Percentiles rank a stretch among this genome's conserved stretches.
These are phyloP conservation scores for Chenopodium suecicum DNA, from an alignment of 148 eudicot species.

Conservation along the genomic window DNA sequence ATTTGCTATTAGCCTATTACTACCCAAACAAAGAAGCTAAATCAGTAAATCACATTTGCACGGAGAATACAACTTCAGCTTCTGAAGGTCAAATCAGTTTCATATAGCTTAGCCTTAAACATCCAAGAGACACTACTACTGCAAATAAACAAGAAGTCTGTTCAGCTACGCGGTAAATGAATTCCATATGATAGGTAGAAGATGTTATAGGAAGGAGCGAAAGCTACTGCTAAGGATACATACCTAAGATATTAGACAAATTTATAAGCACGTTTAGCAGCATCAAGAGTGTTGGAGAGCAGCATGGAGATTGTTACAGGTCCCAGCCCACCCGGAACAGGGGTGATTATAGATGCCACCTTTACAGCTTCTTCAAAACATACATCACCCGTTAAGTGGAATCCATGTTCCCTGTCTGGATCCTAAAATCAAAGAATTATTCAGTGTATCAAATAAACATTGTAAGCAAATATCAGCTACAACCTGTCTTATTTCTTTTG, in stretches of 20 bases:
- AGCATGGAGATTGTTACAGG: conserved; percentile 60
- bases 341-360: conserved; percentile 52
- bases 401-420: conserved; percentile 31
- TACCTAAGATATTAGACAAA: conserved; percentile 27
- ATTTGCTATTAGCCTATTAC: too few species aligned
- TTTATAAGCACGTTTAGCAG: conserved; percentile 45
- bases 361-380: conserved; percentile 54
- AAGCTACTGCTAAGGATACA: not conserved
- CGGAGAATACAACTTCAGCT: too few species aligned
- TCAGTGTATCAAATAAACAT: not conserved
- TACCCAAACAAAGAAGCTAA: too few species aligned
- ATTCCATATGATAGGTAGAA: not conserved
- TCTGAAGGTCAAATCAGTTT: too few species aligned
- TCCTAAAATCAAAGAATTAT: conserved; percentile 30
- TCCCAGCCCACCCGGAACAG: conserved; percentile 62
- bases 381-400: conserved; percentile 51
- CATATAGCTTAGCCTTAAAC: not conserved
- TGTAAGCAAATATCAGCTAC: not conserved
- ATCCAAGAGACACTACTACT: not conserved
- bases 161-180: not conserved
- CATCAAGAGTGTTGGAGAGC: conserved; percentile 47
- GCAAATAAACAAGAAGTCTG: too few species aligned
- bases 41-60: too few species aligned
- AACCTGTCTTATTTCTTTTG: too few species aligned
- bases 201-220: too few species aligned